A percentile compares a stretch with the other conserved stretches of the same genome.
phyloP scores from a whole-genome alignment of 2,329 filamentous ascomycete genomes.

The Penicillium capsulatum region DNA sequence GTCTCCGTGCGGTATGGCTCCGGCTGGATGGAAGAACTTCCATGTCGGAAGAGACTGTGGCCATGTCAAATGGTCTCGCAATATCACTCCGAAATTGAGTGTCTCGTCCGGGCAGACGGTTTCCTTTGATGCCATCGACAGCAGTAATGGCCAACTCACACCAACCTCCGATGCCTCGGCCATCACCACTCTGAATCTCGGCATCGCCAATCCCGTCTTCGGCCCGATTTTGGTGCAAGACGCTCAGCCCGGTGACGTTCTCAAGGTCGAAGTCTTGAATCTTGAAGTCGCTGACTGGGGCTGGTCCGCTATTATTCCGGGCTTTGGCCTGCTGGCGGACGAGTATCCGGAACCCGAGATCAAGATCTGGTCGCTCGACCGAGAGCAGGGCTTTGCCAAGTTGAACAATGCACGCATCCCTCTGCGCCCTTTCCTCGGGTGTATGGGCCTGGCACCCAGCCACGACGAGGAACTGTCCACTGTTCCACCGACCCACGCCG shows the following conservation, averaged over 20 bases:
- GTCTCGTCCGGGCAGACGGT: constrained; percentile 48
- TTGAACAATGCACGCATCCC: constrained; percentile 50
- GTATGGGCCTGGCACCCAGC: constrained; percentile 50
- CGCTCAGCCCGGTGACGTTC: constrained; percentile 50
- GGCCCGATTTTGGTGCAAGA: constrained; percentile 50
- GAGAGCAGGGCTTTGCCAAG: constrained; percentile 38
- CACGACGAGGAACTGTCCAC: constrained; percentile 46
- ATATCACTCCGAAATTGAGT: constrained; percentile 44
- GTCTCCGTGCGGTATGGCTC: constrained; percentile 12
- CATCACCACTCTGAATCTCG: constrained; percentile 42
- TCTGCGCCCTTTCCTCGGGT: constrained; percentile 50
- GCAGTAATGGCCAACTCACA: constrained; percentile 50
- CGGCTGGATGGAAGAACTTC: constrained; percentile 25
- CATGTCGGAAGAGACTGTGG: constrained; percentile 34
- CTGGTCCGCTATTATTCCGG: constrained; percentile 52
- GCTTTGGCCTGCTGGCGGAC: constrained; percentile 50
- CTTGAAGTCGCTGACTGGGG: constrained; percentile 47
- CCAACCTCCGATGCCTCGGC: constrained; percentile 40
- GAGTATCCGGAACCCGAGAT: constrained; percentile 45
- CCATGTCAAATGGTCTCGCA: constrained; percentile 50
- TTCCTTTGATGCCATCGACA: constrained; percentile 50
- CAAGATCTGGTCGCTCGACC: constrained; percentile 50
- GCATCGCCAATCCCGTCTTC: constrained; percentile 47
- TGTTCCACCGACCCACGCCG: constrained; percentile 50
- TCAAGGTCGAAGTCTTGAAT: constrained; percentile 50